Evolutionary conservation across 2,329 filamentous ascomycete species (phyloP).

Genomic region (Aureobasidium sp.): DNA sequence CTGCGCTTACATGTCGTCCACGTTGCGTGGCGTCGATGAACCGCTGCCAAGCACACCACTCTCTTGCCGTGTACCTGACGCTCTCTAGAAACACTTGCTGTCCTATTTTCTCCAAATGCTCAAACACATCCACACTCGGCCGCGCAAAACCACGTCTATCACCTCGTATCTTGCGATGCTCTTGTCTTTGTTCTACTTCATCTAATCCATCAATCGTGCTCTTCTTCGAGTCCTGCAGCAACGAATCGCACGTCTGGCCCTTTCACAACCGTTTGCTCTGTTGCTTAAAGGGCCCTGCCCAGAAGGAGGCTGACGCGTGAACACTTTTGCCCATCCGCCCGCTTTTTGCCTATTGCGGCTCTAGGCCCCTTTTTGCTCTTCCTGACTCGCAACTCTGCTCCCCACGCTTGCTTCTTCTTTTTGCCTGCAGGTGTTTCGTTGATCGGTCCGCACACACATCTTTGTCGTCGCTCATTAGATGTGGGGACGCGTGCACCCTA

Average conservation of each 20-base stretch:
- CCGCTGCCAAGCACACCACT: conserved; percentile 10
- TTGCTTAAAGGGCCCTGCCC: neutral
- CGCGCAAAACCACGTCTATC: neutral
- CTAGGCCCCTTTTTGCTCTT: neutral
- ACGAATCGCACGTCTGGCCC: neutral
- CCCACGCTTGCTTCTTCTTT: neutral
- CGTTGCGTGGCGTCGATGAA: conserved; percentile 4
- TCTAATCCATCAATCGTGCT: neutral
- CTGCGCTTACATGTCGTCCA: conserved; percentile 2
- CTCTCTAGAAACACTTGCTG: neutral
- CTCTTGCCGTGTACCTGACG: neutral
- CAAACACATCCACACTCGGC: neutral
- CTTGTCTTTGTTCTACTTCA: neutral
- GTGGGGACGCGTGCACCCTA: conserved; percentile 2
- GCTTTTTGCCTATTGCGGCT: conserved; percentile 2
- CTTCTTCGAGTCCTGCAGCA: neutral
- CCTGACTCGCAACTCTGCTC: neutral
- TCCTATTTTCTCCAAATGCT: neutral
- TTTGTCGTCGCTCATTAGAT: neutral
- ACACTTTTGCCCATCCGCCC: conserved; percentile 5
- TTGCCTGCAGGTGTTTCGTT: neutral
- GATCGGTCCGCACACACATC: neutral
- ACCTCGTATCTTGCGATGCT: neutral
- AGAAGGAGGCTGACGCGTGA: conserved; percentile 11
- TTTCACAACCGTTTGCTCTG: neutral